phyloP scores from a whole-genome alignment of 768 basidiomycete species.

The Hysterangium stoloniferum region DNA sequence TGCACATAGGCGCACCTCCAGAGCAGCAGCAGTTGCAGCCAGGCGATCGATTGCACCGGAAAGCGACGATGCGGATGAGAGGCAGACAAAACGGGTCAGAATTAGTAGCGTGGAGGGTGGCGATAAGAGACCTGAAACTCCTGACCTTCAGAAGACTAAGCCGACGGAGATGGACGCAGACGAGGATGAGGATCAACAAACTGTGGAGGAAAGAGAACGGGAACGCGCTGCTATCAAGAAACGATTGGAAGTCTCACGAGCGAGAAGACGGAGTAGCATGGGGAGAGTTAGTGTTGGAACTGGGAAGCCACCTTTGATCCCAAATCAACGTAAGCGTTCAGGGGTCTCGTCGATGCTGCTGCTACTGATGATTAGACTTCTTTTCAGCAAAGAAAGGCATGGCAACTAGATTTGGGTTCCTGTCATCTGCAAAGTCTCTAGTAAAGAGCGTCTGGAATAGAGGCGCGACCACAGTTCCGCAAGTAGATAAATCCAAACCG shows the following conservation, averaged over 20 bases:
- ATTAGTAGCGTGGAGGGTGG: slow-evolving; percentile 15
- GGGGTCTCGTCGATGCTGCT: background rate
- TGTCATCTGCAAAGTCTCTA: slow-evolving; percentile 59
- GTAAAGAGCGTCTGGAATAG: slow-evolving; percentile 71
- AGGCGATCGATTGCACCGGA: slow-evolving; percentile 14
- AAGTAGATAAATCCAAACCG: slow-evolving; percentile 17
- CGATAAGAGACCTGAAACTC: background rate
- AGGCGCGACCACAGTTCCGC: slow-evolving; percentile 25
- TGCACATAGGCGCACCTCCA: slow-evolving; percentile 18
- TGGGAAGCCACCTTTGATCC: slow-evolving; percentile 16
- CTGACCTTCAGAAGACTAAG: background rate
- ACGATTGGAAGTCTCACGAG: slow-evolving; percentile 59
- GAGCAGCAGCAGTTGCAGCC: slow-evolving; percentile 41
- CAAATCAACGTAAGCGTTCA: slow-evolving; percentile 6
- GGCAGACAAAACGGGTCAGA: slow-evolving; percentile 38
- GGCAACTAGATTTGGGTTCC: slow-evolving; percentile 58
- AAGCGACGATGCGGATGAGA: slow-evolving; percentile 24
- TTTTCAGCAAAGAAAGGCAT: slow-evolving; percentile 31
- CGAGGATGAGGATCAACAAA: background rate
- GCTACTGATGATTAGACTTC: slow-evolving; percentile 10
- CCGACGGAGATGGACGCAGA: background rate
- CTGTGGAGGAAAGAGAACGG: slow-evolving; percentile 25
- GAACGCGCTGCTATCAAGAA: slow-evolving; percentile 54
- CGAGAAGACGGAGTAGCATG: slow-evolving; percentile 62
- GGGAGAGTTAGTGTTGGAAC: slow-evolving; percentile 36